These are phyloP conservation scores for Tirmania nivea DNA, from an alignment of 495 filamentous ascomycete genomes.

Conservation along the genomic window DNA sequence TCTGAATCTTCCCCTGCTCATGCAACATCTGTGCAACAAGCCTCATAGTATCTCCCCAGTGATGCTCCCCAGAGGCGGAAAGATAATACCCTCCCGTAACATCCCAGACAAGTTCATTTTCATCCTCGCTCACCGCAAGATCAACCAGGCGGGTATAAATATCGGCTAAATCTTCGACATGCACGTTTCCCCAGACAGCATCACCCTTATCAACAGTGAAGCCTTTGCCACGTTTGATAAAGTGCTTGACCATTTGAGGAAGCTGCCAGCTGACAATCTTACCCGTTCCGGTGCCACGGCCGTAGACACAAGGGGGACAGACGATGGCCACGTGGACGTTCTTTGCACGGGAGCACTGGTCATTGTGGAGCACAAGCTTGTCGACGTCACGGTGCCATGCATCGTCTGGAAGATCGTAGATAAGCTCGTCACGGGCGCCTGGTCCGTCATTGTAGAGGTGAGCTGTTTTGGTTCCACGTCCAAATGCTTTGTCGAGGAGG, in stretches of 20 bases:
- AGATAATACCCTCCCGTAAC: conserved; percentile 37
- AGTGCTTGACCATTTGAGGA: conserved; percentile 7
- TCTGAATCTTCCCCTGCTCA: conserved; percentile 31
- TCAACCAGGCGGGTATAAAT: conserved; percentile 7
- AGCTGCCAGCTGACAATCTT: conserved; percentile 10
- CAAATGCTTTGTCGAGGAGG: conserved; percentile 29
- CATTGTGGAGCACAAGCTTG: conserved; percentile 32
- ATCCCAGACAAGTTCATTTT: conserved; percentile 40
- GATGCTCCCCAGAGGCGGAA: conserved; percentile 37
- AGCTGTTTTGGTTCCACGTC: conserved; percentile 26
- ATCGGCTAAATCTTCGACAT: conserved; percentile 7
- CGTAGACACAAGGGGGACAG: conserved; percentile 20
- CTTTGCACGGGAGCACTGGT: conserved; percentile 21
- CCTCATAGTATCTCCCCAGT: conserved; percentile 36
- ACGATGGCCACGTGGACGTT: conserved; percentile 33
- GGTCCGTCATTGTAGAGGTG: conserved; percentile 30
- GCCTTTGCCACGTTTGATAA: conserved; percentile 5
- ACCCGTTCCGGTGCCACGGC: conserved; percentile 6
- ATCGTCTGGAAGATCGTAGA: conserved; percentile 32
- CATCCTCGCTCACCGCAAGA: conserved; percentile 13
- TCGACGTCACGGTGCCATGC: conserved; percentile 40
- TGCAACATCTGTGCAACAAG: conserved; percentile 30
- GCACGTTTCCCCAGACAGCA: conserved; percentile 7
- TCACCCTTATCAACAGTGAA: conserved; percentile 6
- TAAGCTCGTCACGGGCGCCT: conserved; percentile 35